phyloP scores from a whole-genome alignment of 176 grass and related monocot species.

The Tillandsia leiboldiana region DNA sequence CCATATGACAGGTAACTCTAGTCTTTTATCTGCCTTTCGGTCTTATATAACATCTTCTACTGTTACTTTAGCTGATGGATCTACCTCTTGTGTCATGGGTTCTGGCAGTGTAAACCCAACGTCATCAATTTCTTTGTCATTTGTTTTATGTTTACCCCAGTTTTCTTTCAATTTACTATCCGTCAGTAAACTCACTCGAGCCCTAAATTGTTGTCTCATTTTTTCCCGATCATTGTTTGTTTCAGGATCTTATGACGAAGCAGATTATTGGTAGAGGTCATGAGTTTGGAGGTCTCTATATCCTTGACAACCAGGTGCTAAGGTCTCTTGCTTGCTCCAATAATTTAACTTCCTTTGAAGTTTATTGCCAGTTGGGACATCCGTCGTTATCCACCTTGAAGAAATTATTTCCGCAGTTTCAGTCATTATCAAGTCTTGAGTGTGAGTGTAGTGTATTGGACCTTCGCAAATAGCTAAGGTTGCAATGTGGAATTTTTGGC shows the following conservation, averaged over 20 bases:
- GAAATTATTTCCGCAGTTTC: not conserved
- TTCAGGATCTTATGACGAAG: slow-evolving; percentile 4
- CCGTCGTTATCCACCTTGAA: not conserved
- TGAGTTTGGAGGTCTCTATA: not conserved
- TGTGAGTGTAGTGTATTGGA: no score
- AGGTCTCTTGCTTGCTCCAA: not conserved
- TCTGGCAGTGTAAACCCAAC: not conserved
- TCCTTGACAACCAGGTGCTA: not conserved
- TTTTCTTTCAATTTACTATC: slow-evolving; percentile 1
- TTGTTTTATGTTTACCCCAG: not conserved
- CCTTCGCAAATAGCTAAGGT: no score
- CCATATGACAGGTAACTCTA: not conserved
- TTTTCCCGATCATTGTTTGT: not conserved
- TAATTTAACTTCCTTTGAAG: not conserved
- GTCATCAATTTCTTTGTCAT: not conserved
- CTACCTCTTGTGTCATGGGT: not conserved
- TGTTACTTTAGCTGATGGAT: not conserved
- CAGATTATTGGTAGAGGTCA: slow-evolving; percentile 5
- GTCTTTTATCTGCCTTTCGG: not conserved
- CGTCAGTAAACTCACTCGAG: not conserved
- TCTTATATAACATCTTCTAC: not conserved
- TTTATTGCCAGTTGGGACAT: not conserved
- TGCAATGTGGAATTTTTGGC: no score
- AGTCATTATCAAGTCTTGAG: not conserved
- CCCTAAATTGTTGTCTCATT: not conserved